Evolutionary conservation across 108 stramenopile species (phyloP).

Genomic region (Cyclotella baltica): DNA sequence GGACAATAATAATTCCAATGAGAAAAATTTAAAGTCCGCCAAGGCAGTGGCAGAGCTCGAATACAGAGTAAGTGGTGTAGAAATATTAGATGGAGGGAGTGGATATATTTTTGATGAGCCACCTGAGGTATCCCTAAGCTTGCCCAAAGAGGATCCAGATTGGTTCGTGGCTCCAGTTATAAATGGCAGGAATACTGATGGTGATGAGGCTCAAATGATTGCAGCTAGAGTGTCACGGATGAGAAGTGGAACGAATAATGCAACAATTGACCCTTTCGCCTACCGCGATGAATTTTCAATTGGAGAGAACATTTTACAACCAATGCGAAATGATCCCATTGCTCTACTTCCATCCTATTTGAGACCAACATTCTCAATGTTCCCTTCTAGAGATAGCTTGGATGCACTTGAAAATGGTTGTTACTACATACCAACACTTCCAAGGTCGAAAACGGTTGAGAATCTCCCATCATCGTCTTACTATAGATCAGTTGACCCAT

Average conservation of each 20-base stretch:
- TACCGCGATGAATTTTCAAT: slow-evolving; percentile 22
- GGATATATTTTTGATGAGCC: slow-evolving; percentile 75
- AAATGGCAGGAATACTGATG: slow-evolving; percentile 25
- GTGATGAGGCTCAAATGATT: slow-evolving; percentile 49
- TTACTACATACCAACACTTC: slow-evolving; percentile 69
- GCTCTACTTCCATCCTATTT: slow-evolving; percentile 66
- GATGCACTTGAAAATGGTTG: slow-evolving; percentile 32
- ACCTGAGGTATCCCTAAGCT: slow-evolving; percentile 59
- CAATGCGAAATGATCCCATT: slow-evolving; percentile 63
- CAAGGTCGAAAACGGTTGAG: slow-evolving; percentile 32
- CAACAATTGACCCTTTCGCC: slow-evolving; percentile 32
- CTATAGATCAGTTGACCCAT: slow-evolving; percentile 79
- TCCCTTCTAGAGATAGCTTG: slow-evolving; percentile 11
- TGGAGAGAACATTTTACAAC: slow-evolving; percentile 40
- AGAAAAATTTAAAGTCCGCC: slow-evolving; percentile 50
- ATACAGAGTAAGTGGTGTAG: slow-evolving; percentile 53
- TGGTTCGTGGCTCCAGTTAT: slow-evolving; percentile 69
- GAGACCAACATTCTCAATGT: slow-evolving; percentile 61
- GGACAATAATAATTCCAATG: neutral
- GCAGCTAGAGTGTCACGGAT: slow-evolving; percentile 53
- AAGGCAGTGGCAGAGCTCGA: slow-evolving; percentile 76
- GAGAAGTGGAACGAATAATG: slow-evolving; percentile 24
- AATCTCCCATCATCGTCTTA: slow-evolving; percentile 48
- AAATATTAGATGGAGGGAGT: slow-evolving; percentile 63
- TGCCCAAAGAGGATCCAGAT: slow-evolving; percentile 74